These are phyloP conservation scores for Physaria fendleri DNA, from an alignment of 345 rosid genomes.

Conservation along the genomic window DNA sequence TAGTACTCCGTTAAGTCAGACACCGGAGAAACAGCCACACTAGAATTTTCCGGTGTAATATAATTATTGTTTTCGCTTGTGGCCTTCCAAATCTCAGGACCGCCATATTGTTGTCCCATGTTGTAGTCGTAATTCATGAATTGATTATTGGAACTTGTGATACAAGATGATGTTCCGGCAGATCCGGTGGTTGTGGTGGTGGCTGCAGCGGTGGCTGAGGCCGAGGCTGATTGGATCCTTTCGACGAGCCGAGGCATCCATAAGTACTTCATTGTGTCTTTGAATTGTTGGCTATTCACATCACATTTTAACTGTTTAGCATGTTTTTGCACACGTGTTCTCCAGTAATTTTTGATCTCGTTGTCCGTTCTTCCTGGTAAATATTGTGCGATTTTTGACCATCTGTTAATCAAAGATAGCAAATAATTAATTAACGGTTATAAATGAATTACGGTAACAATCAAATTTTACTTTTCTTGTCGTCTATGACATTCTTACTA, in stretches of 20 bases:
- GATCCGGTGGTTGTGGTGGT: constrained; percentile 20
- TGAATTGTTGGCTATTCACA: constrained; percentile 81
- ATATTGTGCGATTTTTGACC: constrained; percentile 93
- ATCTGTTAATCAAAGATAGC: constrained; percentile 32
- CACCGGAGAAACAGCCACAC: constrained; percentile 54
- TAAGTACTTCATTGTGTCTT: constrained; percentile 63
- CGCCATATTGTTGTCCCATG: constrained; percentile 31
- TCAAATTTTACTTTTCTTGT: background rate
- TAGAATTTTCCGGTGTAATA: constrained; percentile 57
- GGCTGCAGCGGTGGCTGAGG: constrained; percentile 4
- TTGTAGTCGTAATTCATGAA: constrained; percentile 20
- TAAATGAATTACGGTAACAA: background rate
- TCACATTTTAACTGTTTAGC: constrained; percentile 84
- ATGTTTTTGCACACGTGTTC: constrained; percentile 93
- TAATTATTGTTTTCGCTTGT: constrained; percentile 32
- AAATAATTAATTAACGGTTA: background rate
- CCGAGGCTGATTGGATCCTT: constrained; percentile 69
- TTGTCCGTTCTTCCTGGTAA: constrained; percentile 94
- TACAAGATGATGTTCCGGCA: constrained; percentile 30
- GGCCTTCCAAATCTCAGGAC: too few species aligned
- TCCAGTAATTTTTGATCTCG: constrained; percentile 95
- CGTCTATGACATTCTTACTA: background rate
- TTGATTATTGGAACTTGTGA: constrained; percentile 24
- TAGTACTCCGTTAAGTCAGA: constrained; percentile 69
- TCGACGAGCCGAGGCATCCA: constrained; percentile 94